Percentiles rank a stretch among this genome's conserved stretches.
Evolutionary conservation across 2,329 filamentous ascomycete species (phyloP).

Genomic region (Fusarium sp.): DNA sequence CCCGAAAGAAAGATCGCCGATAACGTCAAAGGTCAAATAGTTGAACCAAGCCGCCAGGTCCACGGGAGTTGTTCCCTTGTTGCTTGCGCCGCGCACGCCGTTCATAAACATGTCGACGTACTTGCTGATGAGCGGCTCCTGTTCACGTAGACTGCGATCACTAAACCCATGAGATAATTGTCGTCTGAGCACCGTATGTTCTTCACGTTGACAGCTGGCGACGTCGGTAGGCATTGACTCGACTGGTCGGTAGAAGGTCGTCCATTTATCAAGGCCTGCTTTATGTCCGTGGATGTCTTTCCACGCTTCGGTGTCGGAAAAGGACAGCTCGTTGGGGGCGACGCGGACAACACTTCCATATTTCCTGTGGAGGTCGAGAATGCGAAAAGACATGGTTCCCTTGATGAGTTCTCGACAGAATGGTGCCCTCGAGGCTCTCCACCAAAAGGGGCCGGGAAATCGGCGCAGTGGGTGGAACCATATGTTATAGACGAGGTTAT

Average conservation of each 20-base stretch:
- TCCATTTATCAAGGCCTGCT: conserved; percentile 5
- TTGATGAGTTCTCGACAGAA: background rate
- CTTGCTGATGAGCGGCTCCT: conserved; percentile 50
- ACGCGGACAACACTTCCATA: conserved; percentile 58
- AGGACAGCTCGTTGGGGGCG: conserved; percentile 56
- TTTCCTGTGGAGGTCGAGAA: conserved; percentile 32
- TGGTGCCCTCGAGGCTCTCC: background rate
- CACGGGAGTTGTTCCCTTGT: conserved; percentile 25
- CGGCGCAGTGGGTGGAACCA: conserved; percentile 3
- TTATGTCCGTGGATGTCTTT: conserved; percentile 14
- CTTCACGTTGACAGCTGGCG: background rate
- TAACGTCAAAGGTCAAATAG: conserved; percentile 50
- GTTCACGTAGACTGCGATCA: conserved; percentile 9
- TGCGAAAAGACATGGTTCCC: background rate
- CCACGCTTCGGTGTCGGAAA: conserved; percentile 16
- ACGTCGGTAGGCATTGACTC: background rate
- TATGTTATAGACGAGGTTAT: background rate
- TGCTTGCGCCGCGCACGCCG: background rate
- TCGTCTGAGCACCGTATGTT: background rate
- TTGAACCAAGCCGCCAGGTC: conserved; percentile 51
- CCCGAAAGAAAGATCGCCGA: conserved; percentile 50
- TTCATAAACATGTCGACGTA: conserved; percentile 59
- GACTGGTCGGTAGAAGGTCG: background rate
- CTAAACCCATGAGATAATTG: background rate
- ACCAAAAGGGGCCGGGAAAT: background rate